Evolutionary conservation across 345 rosid genomes (phyloP), one percentile per base, ranked within the genome.

Genomic region (Salix arbutifolia): DNA sequence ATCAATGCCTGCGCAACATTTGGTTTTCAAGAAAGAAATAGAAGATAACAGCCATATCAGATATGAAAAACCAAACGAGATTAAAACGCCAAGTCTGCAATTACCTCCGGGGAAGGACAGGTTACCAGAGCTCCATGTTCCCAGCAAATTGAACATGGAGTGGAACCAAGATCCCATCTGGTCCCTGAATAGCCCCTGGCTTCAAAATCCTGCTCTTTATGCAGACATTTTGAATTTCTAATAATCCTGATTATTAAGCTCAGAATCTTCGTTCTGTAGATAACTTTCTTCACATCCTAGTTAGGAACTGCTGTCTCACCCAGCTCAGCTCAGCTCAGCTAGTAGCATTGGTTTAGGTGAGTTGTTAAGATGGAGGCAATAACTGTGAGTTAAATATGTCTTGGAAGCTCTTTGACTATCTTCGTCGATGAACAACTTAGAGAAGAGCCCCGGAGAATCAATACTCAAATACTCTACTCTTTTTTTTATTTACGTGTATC

Each of bases 101-200:
- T 23, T 82, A 69, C 91, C 92, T 0, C 61, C 65, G 25, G 95
- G 91, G 28, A 75, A 69, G 17, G 86, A 80, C 65, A 82, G 60
- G 14, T 72, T 90, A 76, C 88, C 89, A 14, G 94, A 92, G 85
- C 90, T 96, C 13, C 93, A 91, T 77, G 69, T 91, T 67, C 96
- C 99, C 12, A 93, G 64, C 64, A 58, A 83, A 84, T 38, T 62
- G 56, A 76, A 74, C 46, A 66, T 74, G 44, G 99, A 96, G 66
- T 93, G 97, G 98, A 92, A 80, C 66, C 87, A 86, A 66, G 99
- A 96, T 80, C 80, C 61, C 28, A 42, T 85, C 31, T 87, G 88
- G 81, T 58, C 64, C 64, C 40, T 89, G 37, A 83, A 70, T 16
- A 96, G 99, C 70, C 99, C 99, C 8, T 93, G 96, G 98, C 90